Percentiles rank a stretch among this genome's conserved stretches.
Evolutionary conservation across 257 asterid genomes (phyloP).

Genomic region (Plantago major): DNA sequence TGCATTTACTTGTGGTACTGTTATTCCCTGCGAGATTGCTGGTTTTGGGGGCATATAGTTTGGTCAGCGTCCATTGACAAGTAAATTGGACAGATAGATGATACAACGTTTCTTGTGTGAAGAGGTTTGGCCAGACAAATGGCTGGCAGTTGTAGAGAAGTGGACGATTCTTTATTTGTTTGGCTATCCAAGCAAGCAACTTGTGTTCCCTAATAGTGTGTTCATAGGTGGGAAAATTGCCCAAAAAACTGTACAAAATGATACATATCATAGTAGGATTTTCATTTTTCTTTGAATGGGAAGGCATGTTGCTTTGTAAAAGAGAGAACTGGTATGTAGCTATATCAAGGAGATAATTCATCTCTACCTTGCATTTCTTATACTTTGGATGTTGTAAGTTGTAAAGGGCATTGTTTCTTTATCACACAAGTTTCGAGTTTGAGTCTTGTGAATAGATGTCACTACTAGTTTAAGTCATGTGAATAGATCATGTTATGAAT

Average conservation of each 20-base stretch:
- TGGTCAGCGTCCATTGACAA: slow-evolving; percentile 33
- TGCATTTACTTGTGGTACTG: slow-evolving; percentile 76
- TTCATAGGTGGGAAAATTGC: slow-evolving; percentile 32
- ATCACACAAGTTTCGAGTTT: too few relatives aligned
- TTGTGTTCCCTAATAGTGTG: slow-evolving; percentile 27
- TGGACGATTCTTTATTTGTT: slow-evolving; percentile 61
- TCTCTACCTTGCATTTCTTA: not conserved
- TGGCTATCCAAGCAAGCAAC: slow-evolving; percentile 26
- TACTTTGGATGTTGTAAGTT: not conserved
- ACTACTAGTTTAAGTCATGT: too few relatives aligned
- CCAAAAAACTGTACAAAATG: slow-evolving; percentile 1
- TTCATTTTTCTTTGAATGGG: not conserved
- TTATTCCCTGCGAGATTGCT: slow-evolving; percentile 66
- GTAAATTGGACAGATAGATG: slow-evolving; percentile 8
- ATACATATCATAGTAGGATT: not conserved
- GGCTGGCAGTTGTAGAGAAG: slow-evolving; percentile 19
- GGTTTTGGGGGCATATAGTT: slow-evolving; percentile 41
- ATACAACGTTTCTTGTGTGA: slow-evolving; percentile 9
- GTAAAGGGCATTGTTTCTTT: too few relatives aligned
- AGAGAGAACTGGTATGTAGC: not conserved
- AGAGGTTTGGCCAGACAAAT: slow-evolving; percentile 1
- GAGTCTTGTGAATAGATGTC: too few relatives aligned
- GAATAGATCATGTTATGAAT: too few relatives aligned
- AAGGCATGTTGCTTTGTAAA: not conserved
- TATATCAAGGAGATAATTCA: not conserved